These are phyloP conservation scores for Plectosphaerella cucumerina DNA, from an alignment of 2,329 filamentous ascomycete species.

Conservation along the genomic window DNA sequence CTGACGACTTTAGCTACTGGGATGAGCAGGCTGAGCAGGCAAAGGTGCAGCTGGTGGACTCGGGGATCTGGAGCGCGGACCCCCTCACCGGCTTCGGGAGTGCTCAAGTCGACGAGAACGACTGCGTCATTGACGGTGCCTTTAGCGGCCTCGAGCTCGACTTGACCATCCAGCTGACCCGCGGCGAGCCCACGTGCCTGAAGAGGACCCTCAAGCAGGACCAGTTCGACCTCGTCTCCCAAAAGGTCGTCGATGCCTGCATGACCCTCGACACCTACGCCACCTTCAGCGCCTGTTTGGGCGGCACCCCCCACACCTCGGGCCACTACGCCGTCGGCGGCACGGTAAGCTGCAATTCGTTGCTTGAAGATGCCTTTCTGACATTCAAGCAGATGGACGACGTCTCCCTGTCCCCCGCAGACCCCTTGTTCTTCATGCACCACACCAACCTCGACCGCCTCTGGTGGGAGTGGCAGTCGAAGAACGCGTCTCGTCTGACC, in stretches of 20 bases:
- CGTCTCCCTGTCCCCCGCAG: constrained; percentile 4
- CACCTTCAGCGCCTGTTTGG: constrained; percentile 6
- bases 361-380: not conserved
- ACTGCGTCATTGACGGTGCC: constrained; percentile 7
- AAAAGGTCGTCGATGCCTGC: constrained; percentile 7
- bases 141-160: constrained; percentile 3
- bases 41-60: not conserved
- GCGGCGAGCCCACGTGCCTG: constrained; percentile 3
- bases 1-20: constrained; percentile 4
- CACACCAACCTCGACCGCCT: not conserved
- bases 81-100: constrained; percentile 8
- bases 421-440: not conserved
- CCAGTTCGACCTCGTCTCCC: constrained; percentile 3
- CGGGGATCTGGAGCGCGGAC: constrained; percentile 1
- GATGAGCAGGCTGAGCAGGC: constrained; percentile 4
- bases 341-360: not conserved
- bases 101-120: not conserved
- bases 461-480: not conserved
- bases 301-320: constrained; percentile 4
- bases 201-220: constrained; percentile 3
- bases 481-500: constrained; percentile 3
- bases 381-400: constrained; percentile 4
- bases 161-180: constrained; percentile 1
- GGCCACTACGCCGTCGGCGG: constrained; percentile 9
- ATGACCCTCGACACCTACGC: constrained; percentile 2